Evolutionary conservation across 2,329 filamentous ascomycete genomes (phyloP).

Genomic region (Ceratocystis variospora): DNA sequence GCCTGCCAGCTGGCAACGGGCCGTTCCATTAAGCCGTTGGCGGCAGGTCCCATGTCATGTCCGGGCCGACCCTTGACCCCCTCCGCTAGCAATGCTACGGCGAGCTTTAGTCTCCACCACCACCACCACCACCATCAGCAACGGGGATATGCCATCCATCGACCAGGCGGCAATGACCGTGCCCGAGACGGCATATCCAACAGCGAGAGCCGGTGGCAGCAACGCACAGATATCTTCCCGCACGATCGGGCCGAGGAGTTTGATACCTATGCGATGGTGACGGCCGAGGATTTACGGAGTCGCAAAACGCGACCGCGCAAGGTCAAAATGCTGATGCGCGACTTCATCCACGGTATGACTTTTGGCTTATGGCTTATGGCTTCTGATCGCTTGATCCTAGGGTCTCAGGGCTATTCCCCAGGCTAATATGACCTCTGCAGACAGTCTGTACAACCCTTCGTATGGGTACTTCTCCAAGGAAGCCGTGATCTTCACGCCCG

Average conservation of each 20-base stretch:
- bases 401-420: slow-evolving; percentile 23
- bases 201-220: slow-evolving; percentile 67
- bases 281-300: slow-evolving; percentile 59
- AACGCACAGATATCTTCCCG: slow-evolving; percentile 61
- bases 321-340: slow-evolving; percentile 93
- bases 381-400: too few species aligned
- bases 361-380: neutral
- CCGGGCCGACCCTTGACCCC: slow-evolving; percentile 7
- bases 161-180: slow-evolving; percentile 7
- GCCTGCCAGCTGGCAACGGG: slow-evolving; percentile 38
- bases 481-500: slow-evolving; percentile 87
- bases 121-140: slow-evolving; percentile 20
- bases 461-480: slow-evolving; percentile 97
- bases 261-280: slow-evolving; percentile 68
- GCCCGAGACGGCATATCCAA: slow-evolving; percentile 26
- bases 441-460: slow-evolving; percentile 84
- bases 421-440: slow-evolving; percentile 34
- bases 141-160: slow-evolving; percentile 22
- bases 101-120: neutral
- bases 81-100: slow-evolving; percentile 24
- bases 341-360: slow-evolving; percentile 78
- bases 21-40: slow-evolving; percentile 27
- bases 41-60: slow-evolving; percentile 7
- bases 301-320: slow-evolving; percentile 64
- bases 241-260: slow-evolving; percentile 70